Base-by-base conservation (phyloP, 2,329 filamentous ascomycete species). In the Ceratocystis albifundus region DNA sequence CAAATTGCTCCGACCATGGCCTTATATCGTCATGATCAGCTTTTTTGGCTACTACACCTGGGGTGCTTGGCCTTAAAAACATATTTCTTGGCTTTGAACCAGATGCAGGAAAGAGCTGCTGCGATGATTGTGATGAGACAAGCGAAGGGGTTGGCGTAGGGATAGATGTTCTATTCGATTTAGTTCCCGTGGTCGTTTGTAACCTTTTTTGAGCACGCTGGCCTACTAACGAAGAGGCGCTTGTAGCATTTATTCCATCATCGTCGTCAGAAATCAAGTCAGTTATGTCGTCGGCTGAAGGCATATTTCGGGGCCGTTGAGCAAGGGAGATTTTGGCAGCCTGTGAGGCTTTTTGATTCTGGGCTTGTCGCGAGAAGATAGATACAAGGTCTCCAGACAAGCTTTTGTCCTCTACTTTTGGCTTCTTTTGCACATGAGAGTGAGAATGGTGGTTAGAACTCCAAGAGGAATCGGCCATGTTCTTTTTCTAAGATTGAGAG, bases 1-100 rank as follows among this genome's bases (percentile, higher is more conserved):
- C 86, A 74, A 90, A 97, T 70, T 86, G 84, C 71, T 96, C 92
- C 17, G 88, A 88, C 93, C 93, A 97, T 2, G 93, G 91, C 64
- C 88, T 82, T 62, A 80, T 76, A 70, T 90, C 87, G 45, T 83
- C 79, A 53, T 59, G 25, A 62, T 79, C 77, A 5, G 71, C 50
- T 6, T 71, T 53, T 36, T 64, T 65, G 12, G 59, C 30, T 22
- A n/a, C 17, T 25, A 36, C 36, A n/a, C 41, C 22, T 0, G 59
- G 25, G 44, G 22, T 72, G 7, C 76, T 71, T 12, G 78, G 81
- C 68, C 75, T 78, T 28, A 83, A 72, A 68, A 85, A 86, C 67
- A 76, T 79, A 70, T 82, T 81, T 69, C 80, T 82, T 30, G 77
- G 74, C 32, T 69, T 73, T 2, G 72, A 69, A 0, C 70, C 64